Conservation (phyloP, 2,329 filamentous ascomycete species). For the Curvularia lunata region DNA sequence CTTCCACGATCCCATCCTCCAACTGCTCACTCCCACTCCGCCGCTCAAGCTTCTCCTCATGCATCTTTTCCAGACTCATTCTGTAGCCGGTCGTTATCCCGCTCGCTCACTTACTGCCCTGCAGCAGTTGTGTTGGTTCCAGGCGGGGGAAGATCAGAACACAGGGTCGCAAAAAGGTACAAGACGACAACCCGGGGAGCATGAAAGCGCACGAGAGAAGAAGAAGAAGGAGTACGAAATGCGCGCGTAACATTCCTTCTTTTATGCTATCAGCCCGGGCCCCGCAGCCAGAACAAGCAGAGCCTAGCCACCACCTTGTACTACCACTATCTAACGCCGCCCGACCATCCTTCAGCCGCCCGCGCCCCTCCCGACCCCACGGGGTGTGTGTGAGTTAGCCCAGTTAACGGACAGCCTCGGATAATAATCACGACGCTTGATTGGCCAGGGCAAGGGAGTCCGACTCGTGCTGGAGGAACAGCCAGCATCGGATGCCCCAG, state of each 20-base stretch:
- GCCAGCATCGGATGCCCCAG: neutral
- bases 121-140: neutral
- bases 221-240: neutral
- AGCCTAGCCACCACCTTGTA: neutral
- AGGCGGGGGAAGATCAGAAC: neutral
- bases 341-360: neutral
- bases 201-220: neutral
- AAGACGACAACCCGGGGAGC: neutral
- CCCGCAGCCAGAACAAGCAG: neutral
- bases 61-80: slow-evolving; percentile 29
- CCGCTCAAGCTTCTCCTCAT: slow-evolving; percentile 36
- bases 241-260: neutral
- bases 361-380: neutral
- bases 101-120: neutral
- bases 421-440: neutral
- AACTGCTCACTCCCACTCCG: slow-evolving; percentile 21
- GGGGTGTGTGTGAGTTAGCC: neutral
- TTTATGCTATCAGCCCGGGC: neutral
- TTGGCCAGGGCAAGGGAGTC: neutral
- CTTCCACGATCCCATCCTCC: slow-evolving; percentile 25
- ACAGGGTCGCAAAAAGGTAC: neutral
- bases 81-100: neutral
- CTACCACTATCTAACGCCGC: no score
- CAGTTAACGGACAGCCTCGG: neutral
- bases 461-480: neutral